Base-by-base conservation (phyloP, 306 rosid species). In the Chamaecrista fasciculata region DNA sequence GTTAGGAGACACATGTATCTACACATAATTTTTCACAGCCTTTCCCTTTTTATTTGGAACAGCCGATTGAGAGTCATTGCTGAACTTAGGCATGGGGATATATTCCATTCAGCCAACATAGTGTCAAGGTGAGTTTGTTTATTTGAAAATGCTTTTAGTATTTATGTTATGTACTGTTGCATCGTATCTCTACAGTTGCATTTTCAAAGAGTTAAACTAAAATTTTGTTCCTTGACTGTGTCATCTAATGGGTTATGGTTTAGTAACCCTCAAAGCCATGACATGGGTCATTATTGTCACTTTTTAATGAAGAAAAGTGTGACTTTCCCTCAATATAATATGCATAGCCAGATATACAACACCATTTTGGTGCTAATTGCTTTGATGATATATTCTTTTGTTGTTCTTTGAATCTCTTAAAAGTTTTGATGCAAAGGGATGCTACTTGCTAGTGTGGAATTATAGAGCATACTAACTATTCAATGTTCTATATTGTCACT, bases 31-130 rank as follows among this genome's bases (percentile, higher is more conserved):
- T 44, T 72, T 52, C 55, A 39, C 9, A 67, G 14, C 46, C 12
- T 20, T 60, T 40, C 61, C 66, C 33, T 67, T 70, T 67, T 3
- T n/a, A 58, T 67, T 60, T 83, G 83, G 59, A 80, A 87, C 88
- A 94, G 98, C 52, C 96, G 96, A 76, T 77, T 94, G 86, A 86
- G 98, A 78, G 96, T 90, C 75, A 86, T 94, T 67, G 97, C 97
- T 0, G 98, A 94, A 85, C 87, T 90, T 60, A 88, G 90, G 72
- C 96, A 86, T 49, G 96, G 90, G 37, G 96, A 90, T 78, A 78
- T 94, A 69, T 90, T 88, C 80, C 98, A 94, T 83, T 80, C 97
- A 5, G 92, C 96, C 80, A 94, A 90, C 90, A 90, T 94, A 36
- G 94, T 94, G 39, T 94, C 98, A 74, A 94, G 98, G 98, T 94